Evolutionary conservation across 805 yeast genomes (phyloP).

Genomic region (Candida verbasci): DNA sequence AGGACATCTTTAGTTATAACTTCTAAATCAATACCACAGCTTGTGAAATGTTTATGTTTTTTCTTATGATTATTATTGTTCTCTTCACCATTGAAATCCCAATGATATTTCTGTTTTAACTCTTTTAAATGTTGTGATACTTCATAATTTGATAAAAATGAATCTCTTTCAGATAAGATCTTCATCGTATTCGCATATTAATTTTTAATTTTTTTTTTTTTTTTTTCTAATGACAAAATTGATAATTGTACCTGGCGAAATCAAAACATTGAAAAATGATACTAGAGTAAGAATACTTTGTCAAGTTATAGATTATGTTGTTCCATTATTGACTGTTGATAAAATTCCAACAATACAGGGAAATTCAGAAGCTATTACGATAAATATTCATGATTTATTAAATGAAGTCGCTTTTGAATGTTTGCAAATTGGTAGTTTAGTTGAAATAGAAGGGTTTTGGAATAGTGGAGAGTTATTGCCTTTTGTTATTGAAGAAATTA

Average conservation of each 20-base stretch:
- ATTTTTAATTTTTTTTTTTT: neutral
- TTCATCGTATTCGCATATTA: conserved; percentile 23
- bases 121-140: conserved; percentile 52
- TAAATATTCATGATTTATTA: conserved; percentile 11
- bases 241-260: conserved; percentile 21
- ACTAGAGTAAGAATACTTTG: conserved; percentile 23
- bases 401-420: conserved; percentile 3
- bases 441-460: conserved; percentile 27
- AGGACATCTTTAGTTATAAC: conserved; percentile 45
- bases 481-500: conserved; percentile 18
- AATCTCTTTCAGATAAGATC: conserved; percentile 47
- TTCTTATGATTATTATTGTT: conserved; percentile 22
- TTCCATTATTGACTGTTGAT: neutral
- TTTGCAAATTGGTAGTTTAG: conserved; percentile 20
- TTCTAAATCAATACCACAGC: conserved; percentile 46
- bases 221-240: conserved; percentile 23
- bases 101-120: conserved; percentile 42
- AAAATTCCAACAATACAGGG: conserved; percentile 6
- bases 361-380: conserved; percentile 3
- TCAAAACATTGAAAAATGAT: conserved; percentile 17
- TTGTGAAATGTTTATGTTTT: conserved; percentile 23
- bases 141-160: conserved; percentile 62
- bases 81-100: conserved; percentile 38
- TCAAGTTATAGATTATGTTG: conserved; percentile 22
- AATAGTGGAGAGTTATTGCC: conserved; percentile 23